These are phyloP conservation scores for Boletellus sp. DNA, from an alignment of 1,284 basidiomycete species.

Conservation along the genomic window DNA sequence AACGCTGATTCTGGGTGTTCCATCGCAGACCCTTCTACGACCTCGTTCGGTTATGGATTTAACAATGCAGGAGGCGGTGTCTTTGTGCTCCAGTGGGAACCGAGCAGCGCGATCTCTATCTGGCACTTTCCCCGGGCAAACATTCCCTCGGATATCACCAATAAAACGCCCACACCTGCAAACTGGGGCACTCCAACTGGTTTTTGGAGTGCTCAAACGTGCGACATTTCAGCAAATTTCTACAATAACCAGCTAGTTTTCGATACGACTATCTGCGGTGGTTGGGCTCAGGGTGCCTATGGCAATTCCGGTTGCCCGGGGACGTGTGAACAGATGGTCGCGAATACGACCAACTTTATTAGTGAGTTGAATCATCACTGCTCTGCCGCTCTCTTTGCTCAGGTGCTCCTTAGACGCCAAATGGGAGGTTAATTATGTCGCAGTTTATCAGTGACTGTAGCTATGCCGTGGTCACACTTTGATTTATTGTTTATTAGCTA, in stretches of 20 bases:
- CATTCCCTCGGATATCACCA: conserved; percentile 69
- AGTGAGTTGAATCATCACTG: conserved; percentile 37
- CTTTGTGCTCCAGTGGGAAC: conserved; percentile 70
- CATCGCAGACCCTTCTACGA: conserved; percentile 36
- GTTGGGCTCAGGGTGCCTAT: conserved; percentile 60
- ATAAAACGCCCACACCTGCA: conserved; percentile 53
- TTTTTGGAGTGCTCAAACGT: conserved; percentile 56
- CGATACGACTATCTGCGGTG: conserved; percentile 62
- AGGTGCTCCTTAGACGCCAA: conserved; percentile 42
- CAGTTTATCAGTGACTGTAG: conserved; percentile 29
- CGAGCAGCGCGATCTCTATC: conserved; percentile 58
- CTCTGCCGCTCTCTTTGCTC: conserved; percentile 2
- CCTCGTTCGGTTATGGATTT: conserved; percentile 68
- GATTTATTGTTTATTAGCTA: too few species aligned
- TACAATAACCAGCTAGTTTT: conserved; percentile 64
- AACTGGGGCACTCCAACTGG: conserved; percentile 69
- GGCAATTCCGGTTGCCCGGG: conserved; percentile 58
- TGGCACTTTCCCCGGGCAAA: conserved; percentile 71
- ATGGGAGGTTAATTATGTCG: conserved; percentile 56
- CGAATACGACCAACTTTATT: conserved; percentile 59
- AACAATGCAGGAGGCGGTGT: conserved; percentile 70
- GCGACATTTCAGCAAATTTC: conserved; percentile 70
- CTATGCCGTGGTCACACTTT: too few species aligned
- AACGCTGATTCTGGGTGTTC: conserved; percentile 50
- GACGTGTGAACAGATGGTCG: conserved; percentile 63